A percentile compares a stretch with the other conserved stretches of the same genome.
Evolutionary conservation across 2,329 filamentous ascomycete species (phyloP).

Genomic region (Falciphora oryzae): DNA sequence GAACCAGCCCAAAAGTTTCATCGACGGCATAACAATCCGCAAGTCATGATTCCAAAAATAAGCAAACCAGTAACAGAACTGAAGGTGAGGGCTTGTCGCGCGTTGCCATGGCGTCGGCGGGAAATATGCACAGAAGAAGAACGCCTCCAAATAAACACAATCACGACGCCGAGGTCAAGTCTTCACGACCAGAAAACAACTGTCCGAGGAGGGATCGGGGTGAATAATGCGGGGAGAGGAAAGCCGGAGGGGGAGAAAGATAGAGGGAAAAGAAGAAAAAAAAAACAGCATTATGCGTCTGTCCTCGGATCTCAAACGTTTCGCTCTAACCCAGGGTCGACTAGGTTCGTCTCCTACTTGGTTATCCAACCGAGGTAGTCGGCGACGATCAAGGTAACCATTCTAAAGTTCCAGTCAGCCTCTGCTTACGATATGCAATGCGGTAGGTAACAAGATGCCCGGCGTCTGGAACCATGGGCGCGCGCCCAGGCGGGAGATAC

Average conservation of each 20-base stretch:
- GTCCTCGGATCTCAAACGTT: background rate
- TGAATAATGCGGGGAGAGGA: background rate
- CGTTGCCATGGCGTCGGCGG: too few species aligned
- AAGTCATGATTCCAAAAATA: background rate
- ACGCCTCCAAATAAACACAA: background rate
- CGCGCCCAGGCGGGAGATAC: constrained; percentile 16
- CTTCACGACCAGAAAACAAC: background rate
- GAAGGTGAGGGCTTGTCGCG: background rate
- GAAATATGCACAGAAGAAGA: background rate
- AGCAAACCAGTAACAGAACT: background rate
- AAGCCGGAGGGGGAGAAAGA: background rate
- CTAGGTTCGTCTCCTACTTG: constrained; percentile 31
- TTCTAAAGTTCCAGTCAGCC: constrained; percentile 31
- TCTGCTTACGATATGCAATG: constrained; percentile 19
- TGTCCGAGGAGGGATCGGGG: background rate
- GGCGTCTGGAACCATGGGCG: background rate
- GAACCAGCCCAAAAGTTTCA: background rate
- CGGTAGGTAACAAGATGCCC: constrained; percentile 16
- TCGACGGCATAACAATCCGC: background rate
- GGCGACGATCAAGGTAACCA: constrained; percentile 57
- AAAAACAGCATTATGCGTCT: background rate
- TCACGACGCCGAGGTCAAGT: background rate
- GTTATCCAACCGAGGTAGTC: constrained; percentile 57
- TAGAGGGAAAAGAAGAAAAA: background rate
- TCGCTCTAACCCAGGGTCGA: background rate